Conservation (phyloP, 108 stramenopile genomes). For the Craspedostauros australis region DNA sequence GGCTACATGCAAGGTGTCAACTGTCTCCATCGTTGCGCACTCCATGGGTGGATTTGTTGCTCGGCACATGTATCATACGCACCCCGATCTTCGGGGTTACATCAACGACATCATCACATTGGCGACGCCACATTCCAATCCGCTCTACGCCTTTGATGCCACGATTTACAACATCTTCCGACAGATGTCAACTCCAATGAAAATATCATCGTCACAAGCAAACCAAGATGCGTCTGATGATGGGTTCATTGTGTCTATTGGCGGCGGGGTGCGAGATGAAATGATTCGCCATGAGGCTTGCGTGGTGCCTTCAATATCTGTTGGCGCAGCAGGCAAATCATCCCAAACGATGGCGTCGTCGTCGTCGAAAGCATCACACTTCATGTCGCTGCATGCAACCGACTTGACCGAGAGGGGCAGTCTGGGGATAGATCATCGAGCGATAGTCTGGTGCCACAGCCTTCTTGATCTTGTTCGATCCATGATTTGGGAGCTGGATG, state of each 20-base stretch:
- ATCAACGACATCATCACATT: conserved; percentile 50
- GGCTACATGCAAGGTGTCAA: conserved; percentile 6
- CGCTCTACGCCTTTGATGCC: conserved; percentile 58
- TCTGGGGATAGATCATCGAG: conserved; percentile 77
- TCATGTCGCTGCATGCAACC: conserved; percentile 7
- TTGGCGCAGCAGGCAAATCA: not conserved
- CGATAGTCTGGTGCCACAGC: conserved; percentile 81
- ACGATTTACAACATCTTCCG: conserved; percentile 34
- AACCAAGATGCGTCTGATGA: not conserved
- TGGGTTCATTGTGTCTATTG: conserved; percentile 47
- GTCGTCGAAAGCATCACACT: not conserved
- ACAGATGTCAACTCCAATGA: conserved; percentile 7
- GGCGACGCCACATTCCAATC: conserved; percentile 54
- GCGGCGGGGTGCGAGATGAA: conserved; percentile 74
- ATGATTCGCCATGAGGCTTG: conserved; percentile 64
- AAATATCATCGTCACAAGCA: conserved; percentile 5
- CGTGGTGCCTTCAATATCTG: conserved; percentile 9
- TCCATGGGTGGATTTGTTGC: conserved; percentile 74
- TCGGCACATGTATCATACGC: conserved; percentile 10
- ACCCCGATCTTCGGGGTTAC: not conserved
- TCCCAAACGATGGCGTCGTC: not conserved
- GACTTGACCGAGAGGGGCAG: conserved; percentile 5
- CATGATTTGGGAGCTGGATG: conserved; percentile 36
- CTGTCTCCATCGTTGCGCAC: conserved; percentile 62
- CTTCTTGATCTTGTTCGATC: conserved; percentile 44